Evolutionary conservation across 2,329 filamentous ascomycete genomes (phyloP).

Genomic region (Gliomastix tumulicola): DNA sequence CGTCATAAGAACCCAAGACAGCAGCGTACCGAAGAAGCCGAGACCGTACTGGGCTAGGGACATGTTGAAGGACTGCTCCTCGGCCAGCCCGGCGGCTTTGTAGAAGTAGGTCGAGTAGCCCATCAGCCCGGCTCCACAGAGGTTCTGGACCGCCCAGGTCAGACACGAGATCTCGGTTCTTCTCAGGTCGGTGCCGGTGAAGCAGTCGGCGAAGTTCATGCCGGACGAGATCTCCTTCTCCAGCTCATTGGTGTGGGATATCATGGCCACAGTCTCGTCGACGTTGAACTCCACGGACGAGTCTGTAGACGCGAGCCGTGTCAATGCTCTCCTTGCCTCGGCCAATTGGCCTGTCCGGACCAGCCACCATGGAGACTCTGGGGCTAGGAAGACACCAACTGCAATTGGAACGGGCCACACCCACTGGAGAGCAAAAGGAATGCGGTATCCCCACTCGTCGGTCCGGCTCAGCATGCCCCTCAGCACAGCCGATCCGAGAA

Average conservation of each 20-base stretch:
- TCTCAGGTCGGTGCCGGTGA: slow-evolving; percentile 25
- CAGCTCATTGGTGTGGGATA: slow-evolving; percentile 9
- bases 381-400: slow-evolving; percentile 32
- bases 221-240: slow-evolving; percentile 5
- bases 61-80: slow-evolving; percentile 22
- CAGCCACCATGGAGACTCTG: slow-evolving; percentile 44
- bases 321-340: slow-evolving; percentile 18
- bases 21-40: slow-evolving; percentile 26
- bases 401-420: slow-evolving; percentile 37
- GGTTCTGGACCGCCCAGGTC: slow-evolving; percentile 22
- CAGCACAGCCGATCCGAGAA: slow-evolving; percentile 35
- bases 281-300: slow-evolving; percentile 4
- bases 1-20: slow-evolving; percentile 30
- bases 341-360: slow-evolving; percentile 30
- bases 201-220: slow-evolving; percentile 26
- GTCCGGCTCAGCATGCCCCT: slow-evolving; percentile 26
- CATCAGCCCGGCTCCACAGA: slow-evolving; percentile 17
- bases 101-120: slow-evolving; percentile 15
- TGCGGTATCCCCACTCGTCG: slow-evolving; percentile 36
- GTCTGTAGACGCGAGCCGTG: slow-evolving; percentile 8
- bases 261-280: slow-evolving; percentile 11
- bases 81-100: slow-evolving; percentile 16
- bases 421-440: slow-evolving; percentile 44
- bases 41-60: slow-evolving; percentile 26
- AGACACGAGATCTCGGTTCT: slow-evolving; percentile 28